Base-by-base conservation (phyloP, 495 filamentous ascomycete genomes). In the Penicillium malachiteum region DNA sequence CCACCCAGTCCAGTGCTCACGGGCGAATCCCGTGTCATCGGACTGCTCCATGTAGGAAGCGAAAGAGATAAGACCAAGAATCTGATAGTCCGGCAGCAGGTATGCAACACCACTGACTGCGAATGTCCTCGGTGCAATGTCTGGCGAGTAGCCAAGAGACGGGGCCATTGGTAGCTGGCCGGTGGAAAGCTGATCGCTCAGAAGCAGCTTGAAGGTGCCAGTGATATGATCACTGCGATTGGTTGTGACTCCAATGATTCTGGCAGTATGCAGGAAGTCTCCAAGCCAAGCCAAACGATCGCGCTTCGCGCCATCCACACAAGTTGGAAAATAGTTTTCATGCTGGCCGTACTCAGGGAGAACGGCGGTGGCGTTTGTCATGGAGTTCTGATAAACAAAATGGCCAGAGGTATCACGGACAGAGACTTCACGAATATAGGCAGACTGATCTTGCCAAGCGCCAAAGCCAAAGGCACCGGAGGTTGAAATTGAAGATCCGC, bases 281-380 rank as follows among this genome's bases (percentile, higher is more conserved):
- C 61, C 61, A 7, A 58, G 54, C 61, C 57, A 64, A n/a, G 60
- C 57, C 10, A 60, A 48, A n/a, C 61, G 57, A 21, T 60, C 64
- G 4, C 81, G 68, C 41, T 64, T 64, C 3, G 61, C 57, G 1
- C 61, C 61, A 47, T 64, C 61, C 42, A 64, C 35, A 38, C 35
- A 38, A 10, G 8, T n/a, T n/a, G 35, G 13, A 6, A 38, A 38
- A 6, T 38, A 38, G 13, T 38, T 38, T 2, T n/a, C 13, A 38
- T 38, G 35, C 2, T 10, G 9, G 13, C 5, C 35, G 35, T 38
- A 38, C 5, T 38, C 35, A 2, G 35, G 35, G 8, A 38, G 13
- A n/a, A 38, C 35, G 2, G 35, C 5, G 8, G 35, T 6, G 5
- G 35, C 35, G 6, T 38, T 6, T n/a, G 35, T 38, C 35, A 38